These are phyloP conservation scores for Eucalyptus polybractea DNA, from an alignment of 345 rosid genomes.

Conservation along the genomic window DNA sequence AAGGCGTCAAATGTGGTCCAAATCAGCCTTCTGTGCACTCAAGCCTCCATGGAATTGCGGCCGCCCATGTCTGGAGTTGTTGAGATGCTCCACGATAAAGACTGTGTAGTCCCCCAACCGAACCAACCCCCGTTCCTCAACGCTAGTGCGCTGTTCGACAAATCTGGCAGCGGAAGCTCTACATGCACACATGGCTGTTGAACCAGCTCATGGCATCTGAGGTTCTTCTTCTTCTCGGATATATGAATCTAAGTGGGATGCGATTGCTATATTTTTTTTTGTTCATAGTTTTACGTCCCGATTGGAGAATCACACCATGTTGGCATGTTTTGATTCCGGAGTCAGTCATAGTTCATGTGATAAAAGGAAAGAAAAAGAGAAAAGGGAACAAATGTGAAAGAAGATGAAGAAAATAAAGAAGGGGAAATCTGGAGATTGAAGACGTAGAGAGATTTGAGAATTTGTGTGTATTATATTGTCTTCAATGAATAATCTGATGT, in stretches of 20 bases:
- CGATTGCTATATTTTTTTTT: neutral
- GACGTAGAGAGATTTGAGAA: too few relatives aligned
- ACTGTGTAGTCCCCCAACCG: conserved; percentile 27
- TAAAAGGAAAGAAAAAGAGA: too few relatives aligned
- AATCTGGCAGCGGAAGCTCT: neutral
- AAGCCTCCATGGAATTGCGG: conserved; percentile 43
- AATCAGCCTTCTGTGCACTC: conserved; percentile 72
- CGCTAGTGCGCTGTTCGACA: conserved; percentile 34
- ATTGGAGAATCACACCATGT: neutral
- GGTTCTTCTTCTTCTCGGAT: neutral
- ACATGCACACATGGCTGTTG: neutral
- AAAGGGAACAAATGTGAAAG: too few relatives aligned
- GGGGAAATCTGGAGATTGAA: too few relatives aligned
- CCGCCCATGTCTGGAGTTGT: conserved; percentile 55
- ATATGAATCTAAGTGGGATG: neutral
- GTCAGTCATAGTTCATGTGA: neutral
- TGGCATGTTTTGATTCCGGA: neutral
- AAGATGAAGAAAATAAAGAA: too few relatives aligned
- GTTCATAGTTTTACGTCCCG: neutral
- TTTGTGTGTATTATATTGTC: too few relatives aligned
- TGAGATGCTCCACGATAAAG: conserved; percentile 24
- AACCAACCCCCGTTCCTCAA: conserved; percentile 77
- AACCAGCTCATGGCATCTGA: neutral
- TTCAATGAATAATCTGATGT: too few relatives aligned
- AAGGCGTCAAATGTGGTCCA: conserved; percentile 43